Evolutionary conservation across 1,139 yeast species (phyloP), one percentile per base, ranked within the genome.

Genomic region (Hansenula sp.): DNA sequence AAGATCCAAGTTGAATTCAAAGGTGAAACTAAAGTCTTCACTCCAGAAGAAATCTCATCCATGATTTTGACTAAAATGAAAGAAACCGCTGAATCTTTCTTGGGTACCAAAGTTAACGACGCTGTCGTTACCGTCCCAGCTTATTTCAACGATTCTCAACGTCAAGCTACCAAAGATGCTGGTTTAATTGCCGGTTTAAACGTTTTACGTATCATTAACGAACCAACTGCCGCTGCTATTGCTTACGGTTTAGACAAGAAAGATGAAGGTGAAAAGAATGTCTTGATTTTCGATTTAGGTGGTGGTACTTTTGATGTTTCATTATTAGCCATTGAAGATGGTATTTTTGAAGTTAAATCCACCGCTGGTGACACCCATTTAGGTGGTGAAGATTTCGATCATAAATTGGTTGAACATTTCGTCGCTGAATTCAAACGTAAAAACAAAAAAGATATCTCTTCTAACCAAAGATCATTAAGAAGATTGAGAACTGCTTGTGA

Each of bases 251-350:
- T 90, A 67, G 96, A 93, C 77, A 93, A 89, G 76, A 89, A 83
- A 77, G 43, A 79, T 59, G 87, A 80, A 59, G 82, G 84, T 67
- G 96, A 90, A 79, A 86, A 82, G 75, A 84, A 84, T 71, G 96
- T 91, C 58, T 79, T 91, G 67, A 90, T 91, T 68, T 90, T 90
- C 79, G 97, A 90, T 76, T 83, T 90, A 69, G 97, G 97, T 85
- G 96, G 97, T 77, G 98, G 98, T 82, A 91, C 98, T 68, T 91
- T 91, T 76, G 98, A 91, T 88, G 97, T 91, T 56, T 91, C 98
- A 48, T 78, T 91, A 62, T 79, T 91, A 72, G 84, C 90, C 75
- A 89, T 91, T 68, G 95, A 91, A 70, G 97, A 91, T 70, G 98
- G 98, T 82, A 91, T 91, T 70, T 91, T 91, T 79, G 93, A 93